Evolutionary conservation across 1,284 basidiomycete genomes (phyloP).

Genomic region (Taiwanofungus camphoratus): DNA sequence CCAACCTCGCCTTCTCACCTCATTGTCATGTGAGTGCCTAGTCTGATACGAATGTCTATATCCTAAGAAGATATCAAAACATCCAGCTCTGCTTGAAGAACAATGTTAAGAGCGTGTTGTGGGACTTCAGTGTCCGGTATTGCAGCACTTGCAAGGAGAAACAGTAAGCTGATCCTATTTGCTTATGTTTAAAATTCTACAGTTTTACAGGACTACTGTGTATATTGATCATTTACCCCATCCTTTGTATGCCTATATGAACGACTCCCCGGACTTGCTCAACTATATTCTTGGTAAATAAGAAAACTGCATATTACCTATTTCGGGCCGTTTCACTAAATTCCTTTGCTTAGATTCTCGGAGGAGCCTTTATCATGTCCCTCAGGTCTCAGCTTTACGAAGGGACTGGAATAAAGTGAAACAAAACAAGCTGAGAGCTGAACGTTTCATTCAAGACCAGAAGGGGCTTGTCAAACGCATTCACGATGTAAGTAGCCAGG

Average conservation of each 20-base stretch:
- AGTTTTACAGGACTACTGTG: neutral
- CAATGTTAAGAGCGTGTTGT: neutral
- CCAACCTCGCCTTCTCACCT: conserved; percentile 23
- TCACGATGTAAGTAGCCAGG: neutral
- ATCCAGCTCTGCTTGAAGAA: neutral
- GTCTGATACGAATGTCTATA: neutral
- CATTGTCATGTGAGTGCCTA: conserved; percentile 12
- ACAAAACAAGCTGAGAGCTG: neutral
- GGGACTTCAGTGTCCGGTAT: conserved; percentile 4
- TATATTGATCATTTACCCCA: neutral
- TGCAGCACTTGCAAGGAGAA: conserved; percentile 4
- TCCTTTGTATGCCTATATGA: neutral
- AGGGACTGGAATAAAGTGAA: neutral
- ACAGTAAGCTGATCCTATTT: neutral
- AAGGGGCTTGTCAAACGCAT: neutral
- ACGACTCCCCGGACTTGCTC: neutral
- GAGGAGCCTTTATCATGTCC: neutral
- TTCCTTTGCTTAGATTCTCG: no score
- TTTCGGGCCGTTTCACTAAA: neutral
- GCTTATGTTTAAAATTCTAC: no score
- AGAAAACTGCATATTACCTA: neutral
- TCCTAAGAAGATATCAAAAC: neutral
- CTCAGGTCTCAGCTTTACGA: neutral
- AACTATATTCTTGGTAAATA: neutral
- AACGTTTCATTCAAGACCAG: neutral